Conservation (phyloP, 805 yeast species). For the Saturnispora zaruensis region DNA sequence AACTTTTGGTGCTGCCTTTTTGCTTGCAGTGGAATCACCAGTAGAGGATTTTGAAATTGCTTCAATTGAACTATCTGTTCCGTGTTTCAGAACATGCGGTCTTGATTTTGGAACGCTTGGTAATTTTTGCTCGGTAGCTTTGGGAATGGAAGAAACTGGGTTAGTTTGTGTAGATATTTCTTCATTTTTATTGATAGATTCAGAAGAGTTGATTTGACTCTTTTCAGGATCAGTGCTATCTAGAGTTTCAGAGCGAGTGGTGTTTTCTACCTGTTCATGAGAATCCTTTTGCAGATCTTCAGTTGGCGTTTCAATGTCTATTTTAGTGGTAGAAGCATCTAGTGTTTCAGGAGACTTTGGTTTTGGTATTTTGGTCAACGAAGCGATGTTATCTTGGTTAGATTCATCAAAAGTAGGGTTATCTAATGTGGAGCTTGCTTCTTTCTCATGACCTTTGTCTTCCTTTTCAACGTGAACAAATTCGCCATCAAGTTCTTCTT, state of each 20-base stretch:
- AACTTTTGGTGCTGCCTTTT: conserved; percentile 49
- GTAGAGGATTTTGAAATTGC: neutral
- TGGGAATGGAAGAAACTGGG: neutral
- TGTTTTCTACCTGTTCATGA: too few relatives aligned
- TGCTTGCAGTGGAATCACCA: neutral
- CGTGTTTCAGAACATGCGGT: neutral
- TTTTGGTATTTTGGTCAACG: too few relatives aligned
- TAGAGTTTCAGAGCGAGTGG: too few relatives aligned
- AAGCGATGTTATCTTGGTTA: too few relatives aligned
- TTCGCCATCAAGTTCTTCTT: neutral
- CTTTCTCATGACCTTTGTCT: neutral
- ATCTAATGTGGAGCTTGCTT: too few relatives aligned
- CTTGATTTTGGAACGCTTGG: conserved; percentile 11
- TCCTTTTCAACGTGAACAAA: neutral
- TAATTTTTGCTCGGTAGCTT: neutral
- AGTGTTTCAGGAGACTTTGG: too few relatives aligned
- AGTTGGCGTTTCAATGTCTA: too few relatives aligned
- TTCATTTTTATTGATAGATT: neutral
- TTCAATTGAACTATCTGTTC: neutral
- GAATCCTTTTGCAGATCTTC: too few relatives aligned
- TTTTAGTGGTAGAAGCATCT: too few relatives aligned
- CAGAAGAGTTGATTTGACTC: neutral
- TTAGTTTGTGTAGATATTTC: neutral
- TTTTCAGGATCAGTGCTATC: neutral
- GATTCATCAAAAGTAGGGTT: too few relatives aligned